Percentiles rank a stretch among this genome's conserved stretches.
phyloP scores from a whole-genome alignment of 2,329 filamentous ascomycete genomes.

The Penicillium italicum region DNA sequence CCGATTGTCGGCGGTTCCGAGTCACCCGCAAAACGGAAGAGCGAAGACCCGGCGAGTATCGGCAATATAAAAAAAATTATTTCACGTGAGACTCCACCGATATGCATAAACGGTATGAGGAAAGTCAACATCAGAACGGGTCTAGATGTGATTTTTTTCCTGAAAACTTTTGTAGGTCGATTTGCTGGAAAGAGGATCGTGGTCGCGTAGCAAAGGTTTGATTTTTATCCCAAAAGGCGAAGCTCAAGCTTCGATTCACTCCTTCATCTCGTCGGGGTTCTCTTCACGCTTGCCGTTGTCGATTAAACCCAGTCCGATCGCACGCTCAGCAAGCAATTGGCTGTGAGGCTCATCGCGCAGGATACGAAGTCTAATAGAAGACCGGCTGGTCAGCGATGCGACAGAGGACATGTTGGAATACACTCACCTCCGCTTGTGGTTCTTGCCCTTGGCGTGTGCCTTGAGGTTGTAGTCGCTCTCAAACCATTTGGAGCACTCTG shows the following conservation, averaged over 20 bases:
- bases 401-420: background rate
- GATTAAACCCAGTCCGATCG: constrained; percentile 61
- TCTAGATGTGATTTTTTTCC: constrained; percentile 1
- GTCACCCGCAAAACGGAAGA: constrained; percentile 29
- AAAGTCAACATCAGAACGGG: constrained; percentile 1
- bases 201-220: constrained; percentile 11
- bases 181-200: constrained; percentile 9
- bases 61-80: constrained; percentile 27
- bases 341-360: constrained; percentile 81
- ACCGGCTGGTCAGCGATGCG: constrained; percentile 10
- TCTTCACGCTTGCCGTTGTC: constrained; percentile 58
- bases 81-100: constrained; percentile 24
- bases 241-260: constrained; percentile 18
- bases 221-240: constrained; percentile 1
- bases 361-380: constrained; percentile 64
- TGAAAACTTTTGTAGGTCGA: constrained; percentile 7
- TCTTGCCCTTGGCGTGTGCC: constrained; percentile 79
- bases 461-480: constrained; percentile 75
- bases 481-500: constrained; percentile 95
- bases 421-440: constrained; percentile 79
- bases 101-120: constrained; percentile 8
- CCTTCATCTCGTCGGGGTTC: constrained; percentile 43
- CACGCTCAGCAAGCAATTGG: constrained; percentile 80
- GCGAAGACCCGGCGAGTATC: constrained; percentile 27
- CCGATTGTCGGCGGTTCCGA: constrained; percentile 31